A percentile compares a stretch with the other conserved stretches of the same genome.
phyloP scores from a whole-genome alignment of 2,329 filamentous ascomycete species.

The Fusarium tricinctum region DNA sequence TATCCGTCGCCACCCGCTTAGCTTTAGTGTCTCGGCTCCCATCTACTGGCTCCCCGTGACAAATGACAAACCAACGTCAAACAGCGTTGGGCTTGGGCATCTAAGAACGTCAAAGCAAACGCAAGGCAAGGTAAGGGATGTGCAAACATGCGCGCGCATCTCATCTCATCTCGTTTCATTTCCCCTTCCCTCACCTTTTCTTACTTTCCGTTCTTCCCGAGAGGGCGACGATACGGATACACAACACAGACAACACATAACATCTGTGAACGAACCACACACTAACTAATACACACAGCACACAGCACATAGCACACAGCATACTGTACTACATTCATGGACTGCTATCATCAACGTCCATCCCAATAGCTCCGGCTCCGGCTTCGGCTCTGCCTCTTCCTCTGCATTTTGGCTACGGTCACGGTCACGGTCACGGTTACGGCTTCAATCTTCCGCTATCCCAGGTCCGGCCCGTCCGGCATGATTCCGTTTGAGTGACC shows the following conservation, averaged over 20 bases:
- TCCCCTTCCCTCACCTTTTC: not conserved
- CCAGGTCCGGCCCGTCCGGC: constrained; percentile 42
- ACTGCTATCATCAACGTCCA: not conserved
- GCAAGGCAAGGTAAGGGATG: constrained; percentile 14
- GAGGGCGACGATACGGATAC: not conserved
- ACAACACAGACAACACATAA: constrained; percentile 5
- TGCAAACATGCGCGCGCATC: constrained; percentile 19
- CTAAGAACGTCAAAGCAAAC: constrained; percentile 1
- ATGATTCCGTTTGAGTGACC: constrained; percentile 18
- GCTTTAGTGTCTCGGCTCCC: constrained; percentile 22
- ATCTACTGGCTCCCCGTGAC: constrained; percentile 22
- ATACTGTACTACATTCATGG: constrained; percentile 6
- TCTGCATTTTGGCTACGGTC: too few relatives aligned
- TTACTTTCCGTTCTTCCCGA: constrained; percentile 15
- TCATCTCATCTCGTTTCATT: constrained; percentile 6
- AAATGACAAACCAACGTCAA: constrained; percentile 18
- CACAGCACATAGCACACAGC: not conserved
- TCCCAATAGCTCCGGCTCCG: not conserved
- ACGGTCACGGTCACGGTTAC: not conserved
- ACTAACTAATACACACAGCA: not conserved
- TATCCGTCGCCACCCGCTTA: constrained; percentile 9
- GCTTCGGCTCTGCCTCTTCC: not conserved
- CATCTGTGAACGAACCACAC: too few relatives aligned
- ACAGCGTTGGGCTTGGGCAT: not conserved
- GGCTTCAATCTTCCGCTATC: constrained; percentile 13